A percentile compares a stretch with the other conserved stretches of the same genome.
These are phyloP conservation scores for Balakata baccata DNA, from an alignment of 345 rosid species.

Conservation along the genomic window DNA sequence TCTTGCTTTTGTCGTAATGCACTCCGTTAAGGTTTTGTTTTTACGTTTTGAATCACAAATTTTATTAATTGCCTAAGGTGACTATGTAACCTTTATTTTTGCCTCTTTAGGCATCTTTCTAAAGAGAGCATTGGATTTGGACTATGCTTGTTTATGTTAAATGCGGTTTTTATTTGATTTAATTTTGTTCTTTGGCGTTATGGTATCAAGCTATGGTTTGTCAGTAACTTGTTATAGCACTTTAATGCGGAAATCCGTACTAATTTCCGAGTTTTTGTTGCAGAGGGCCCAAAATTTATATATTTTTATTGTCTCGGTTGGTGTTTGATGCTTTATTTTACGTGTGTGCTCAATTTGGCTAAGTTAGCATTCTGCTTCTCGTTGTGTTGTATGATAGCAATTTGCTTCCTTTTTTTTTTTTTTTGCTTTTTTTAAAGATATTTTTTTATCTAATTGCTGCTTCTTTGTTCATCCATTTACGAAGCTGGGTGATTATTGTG, in stretches of 20 bases:
- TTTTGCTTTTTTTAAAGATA: too few species aligned
- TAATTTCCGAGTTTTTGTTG: neutral
- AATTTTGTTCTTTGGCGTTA: neutral
- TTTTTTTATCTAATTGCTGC: neutral
- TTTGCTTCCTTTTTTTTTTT: neutral
- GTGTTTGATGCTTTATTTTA: neutral
- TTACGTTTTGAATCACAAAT: neutral
- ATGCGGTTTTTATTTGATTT: neutral
- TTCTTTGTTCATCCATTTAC: neutral
- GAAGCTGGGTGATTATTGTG: neutral
- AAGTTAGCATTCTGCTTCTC: neutral
- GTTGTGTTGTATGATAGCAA: neutral
- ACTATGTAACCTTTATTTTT: slow-evolving; percentile 8
- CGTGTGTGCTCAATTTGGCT: neutral
- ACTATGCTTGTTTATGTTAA: neutral
- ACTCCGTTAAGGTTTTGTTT: slow-evolving; percentile 7
- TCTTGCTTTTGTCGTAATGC: slow-evolving; percentile 3
- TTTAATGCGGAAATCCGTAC: neutral
- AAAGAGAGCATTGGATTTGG: neutral
- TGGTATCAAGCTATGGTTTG: neutral
- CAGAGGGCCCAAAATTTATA: neutral
- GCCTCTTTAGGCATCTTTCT: neutral
- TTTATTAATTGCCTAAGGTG: neutral
- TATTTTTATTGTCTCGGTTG: neutral
- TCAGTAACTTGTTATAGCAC: neutral